Base-by-base conservation (phyloP, 495 filamentous ascomycete genomes). In the Penicillium argentinense region DNA sequence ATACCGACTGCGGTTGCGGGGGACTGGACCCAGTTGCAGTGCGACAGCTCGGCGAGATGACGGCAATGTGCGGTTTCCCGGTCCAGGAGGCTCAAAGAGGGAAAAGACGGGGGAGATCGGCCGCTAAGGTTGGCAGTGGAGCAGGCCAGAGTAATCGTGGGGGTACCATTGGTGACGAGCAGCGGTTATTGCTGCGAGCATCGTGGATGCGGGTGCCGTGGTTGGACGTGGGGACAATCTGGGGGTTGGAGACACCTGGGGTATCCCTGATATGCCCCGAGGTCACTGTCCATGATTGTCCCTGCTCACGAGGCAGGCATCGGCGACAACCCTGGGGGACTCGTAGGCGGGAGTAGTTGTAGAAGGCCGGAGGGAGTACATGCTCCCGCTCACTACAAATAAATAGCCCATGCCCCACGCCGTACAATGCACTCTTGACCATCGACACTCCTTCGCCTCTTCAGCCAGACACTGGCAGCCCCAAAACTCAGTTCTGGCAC, bases 101-200 rank as follows among this genome's bases (percentile, higher is more conserved):
- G 44, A 30, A 57, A 42, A 21, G 3, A 42, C 9, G 33, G 33
- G 33, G 48, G 28, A 34, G 53, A 51, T 51, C 47, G n/a, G 25
- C 47, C 9, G 28, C 33, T 47, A 43, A 37, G 34, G 37, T 46
- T 45, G 36, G 11, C 19, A 38, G 53, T 56, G 39, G 52, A 42
- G 47, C 33, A 44, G 27, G 24, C 18, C 26, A 45, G 32, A 33
- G 40, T 45, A 42, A 54, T 54, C 37, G 24, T 32, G 36, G 21
- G 39, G 25, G 30, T 38, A 29, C 32, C 19, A 42, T 47, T 53
- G 43, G 32, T 9, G 7, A 17, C 38, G 9, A 11, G 22, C 19
- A 6, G n/a, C 49, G 49, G 49, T 30, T 52, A 52, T 42, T 53
- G 49, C n/a, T n/a, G n/a, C n/a, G n/a, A n/a, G n/a, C n/a, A n/a